phyloP scores from a whole-genome alignment of 495 filamentous ascomycete species.

The Tuber indicum region DNA sequence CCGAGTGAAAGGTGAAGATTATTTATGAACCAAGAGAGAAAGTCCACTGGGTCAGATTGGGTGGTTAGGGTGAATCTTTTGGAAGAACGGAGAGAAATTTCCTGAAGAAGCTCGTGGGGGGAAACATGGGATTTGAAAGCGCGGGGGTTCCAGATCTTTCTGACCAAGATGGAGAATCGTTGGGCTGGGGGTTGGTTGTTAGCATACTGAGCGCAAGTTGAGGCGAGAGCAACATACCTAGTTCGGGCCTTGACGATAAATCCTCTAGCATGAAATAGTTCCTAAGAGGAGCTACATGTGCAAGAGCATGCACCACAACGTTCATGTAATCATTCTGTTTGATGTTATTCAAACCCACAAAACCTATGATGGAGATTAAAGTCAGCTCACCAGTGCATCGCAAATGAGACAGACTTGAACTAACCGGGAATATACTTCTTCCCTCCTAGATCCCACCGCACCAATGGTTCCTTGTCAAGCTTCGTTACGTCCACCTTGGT shows the following conservation, averaged over 20 bases:
- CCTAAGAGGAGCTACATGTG: conserved; percentile 81
- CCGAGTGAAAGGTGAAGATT: conserved; percentile 86
- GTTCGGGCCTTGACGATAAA: conserved; percentile 52
- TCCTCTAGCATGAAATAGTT: conserved; percentile 90
- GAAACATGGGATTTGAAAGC: conserved; percentile 97
- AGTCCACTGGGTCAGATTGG: conserved; percentile 93
- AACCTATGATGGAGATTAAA: conserved; percentile 49
- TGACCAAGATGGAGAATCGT: conserved; percentile 80
- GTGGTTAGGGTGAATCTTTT: conserved; percentile 87
- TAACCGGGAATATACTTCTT: conserved; percentile 76
- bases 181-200: conserved; percentile 51
- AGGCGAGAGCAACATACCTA: conserved; percentile 44
- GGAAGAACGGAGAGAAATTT: conserved; percentile 79
- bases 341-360: conserved; percentile 99
- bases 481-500: conserved; percentile 68
- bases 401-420: conserved; percentile 9
- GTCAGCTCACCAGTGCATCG: conserved; percentile 6
- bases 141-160: conserved; percentile 96
- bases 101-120: conserved; percentile 92
- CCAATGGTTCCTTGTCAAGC: conserved; percentile 69
- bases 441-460: conserved; percentile 69
- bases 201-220: conserved; percentile 49
- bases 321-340: conserved; percentile 99
- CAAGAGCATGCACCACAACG: conserved; percentile 85
- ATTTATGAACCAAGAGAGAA: conserved; percentile 95